phyloP scores from a whole-genome alignment of 768 basidiomycete species.

The Hirschioporus abietinus region DNA sequence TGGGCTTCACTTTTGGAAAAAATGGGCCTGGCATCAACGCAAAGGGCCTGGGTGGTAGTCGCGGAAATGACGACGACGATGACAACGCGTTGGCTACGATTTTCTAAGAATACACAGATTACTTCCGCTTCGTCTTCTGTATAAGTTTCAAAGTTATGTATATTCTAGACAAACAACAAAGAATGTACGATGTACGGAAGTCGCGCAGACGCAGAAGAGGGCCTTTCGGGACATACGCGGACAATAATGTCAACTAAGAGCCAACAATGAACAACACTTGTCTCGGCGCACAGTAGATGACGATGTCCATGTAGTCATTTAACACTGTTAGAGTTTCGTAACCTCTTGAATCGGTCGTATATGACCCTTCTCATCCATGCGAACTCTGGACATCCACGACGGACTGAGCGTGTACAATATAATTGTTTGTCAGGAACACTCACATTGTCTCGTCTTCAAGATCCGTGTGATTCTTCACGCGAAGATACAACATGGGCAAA shows the following conservation, averaged over 20 bases:
- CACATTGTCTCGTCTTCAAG: conserved; percentile 49
- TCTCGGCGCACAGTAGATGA: too few species aligned
- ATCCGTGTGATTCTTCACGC: conserved; percentile 58
- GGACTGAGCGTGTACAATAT: too few species aligned
- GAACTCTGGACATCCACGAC: conserved; percentile 12
- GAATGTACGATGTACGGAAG: too few species aligned
- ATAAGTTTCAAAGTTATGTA: too few species aligned
- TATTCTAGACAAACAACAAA: too few species aligned
- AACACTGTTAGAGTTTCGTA: background rate
- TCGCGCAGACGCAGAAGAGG: too few species aligned
- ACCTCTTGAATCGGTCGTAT: conserved; percentile 13
- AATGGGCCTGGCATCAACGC: conserved; percentile 63
- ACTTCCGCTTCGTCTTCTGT: too few species aligned
- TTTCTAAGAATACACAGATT: conserved; percentile 19
- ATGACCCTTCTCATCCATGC: conserved; percentile 19
- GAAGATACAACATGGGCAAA: conserved; percentile 67
- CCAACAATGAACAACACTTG: too few species aligned
- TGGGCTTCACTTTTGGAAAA: conserved; percentile 89
- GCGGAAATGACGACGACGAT: conserved; percentile 22
- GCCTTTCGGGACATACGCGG: too few species aligned
- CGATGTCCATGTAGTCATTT: too few species aligned
- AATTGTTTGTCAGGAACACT: conserved; percentile 19
- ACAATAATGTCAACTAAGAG: too few species aligned
- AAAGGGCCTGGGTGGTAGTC: conserved; percentile 25
- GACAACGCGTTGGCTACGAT: conserved; percentile 29